Base-by-base conservation (phyloP, 225 moss, liverwort and hornwort genomes). In the Rhytidiadelphus loreus region DNA sequence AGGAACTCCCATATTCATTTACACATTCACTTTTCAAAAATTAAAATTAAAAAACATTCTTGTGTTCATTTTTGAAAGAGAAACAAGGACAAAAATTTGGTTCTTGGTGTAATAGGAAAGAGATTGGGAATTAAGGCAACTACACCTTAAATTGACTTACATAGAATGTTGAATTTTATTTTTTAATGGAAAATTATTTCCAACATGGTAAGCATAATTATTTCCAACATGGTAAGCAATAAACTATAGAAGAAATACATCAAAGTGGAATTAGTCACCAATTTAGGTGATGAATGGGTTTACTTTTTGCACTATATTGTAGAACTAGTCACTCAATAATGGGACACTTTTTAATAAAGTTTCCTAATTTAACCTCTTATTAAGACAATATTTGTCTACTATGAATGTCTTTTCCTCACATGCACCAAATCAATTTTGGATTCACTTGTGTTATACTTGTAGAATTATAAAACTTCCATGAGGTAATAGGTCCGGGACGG, bases 41-140 rank as follows among this genome's bases (percentile, higher is more conserved):
- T 1, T 6, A 48, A 75, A 32, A 4, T 21, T 33, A 1, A 5
- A 23, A 53, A 48, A 19, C 30, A 74, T 48, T 11, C 2, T 20
- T 19, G 1, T 33, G 0, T 52, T 33, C 5, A 8, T 21, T 75
- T 13, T 75, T 19, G 2, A 33, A 2, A 13, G 13, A 22, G 3
- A 35, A 33, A 8, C 2, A 32, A 52, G 13, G 8, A 75, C 2
- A 50, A 0, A 52, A 52, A 2, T 76, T 33, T 13, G 22, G 0
- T 13, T 52, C 0, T 12, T 1, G 22, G 0, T 76, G 3, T 52
- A 52, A 52, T 35, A 13, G 8, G 0, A 33, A 0, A 76, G 22
- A 48, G 32, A 33, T 33, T 33, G 4, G 8, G 2, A 21, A 76
- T 33, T 35, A 20, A 12, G 0, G 7, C 12, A 50, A 30, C 21